phyloP scores from a whole-genome alignment of 495 filamentous ascomycete species.

The Aspergillus cavernicola region DNA sequence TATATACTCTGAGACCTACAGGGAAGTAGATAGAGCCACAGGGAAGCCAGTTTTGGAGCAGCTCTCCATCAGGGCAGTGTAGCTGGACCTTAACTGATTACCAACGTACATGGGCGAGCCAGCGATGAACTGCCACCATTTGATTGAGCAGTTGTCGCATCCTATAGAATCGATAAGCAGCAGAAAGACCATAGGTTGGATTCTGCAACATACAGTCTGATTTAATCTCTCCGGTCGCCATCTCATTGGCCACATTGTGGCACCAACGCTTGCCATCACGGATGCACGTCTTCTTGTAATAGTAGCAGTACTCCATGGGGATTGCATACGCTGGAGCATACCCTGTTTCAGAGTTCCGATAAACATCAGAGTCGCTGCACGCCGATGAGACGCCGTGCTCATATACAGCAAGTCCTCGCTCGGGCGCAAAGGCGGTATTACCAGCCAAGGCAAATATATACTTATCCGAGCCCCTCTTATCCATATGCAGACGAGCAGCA shows the following conservation, averaged over 20 bases:
- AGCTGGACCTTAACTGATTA: not conserved
- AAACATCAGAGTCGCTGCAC: too few relatives aligned
- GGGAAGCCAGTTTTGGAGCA: constrained; percentile 10
- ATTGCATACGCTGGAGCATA: not conserved
- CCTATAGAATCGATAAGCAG: not conserved
- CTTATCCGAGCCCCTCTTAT: too few relatives aligned
- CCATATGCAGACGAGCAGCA: too few relatives aligned
- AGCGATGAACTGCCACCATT: constrained; percentile 7
- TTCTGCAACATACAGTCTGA: not conserved
- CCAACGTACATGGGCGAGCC: constrained; percentile 8
- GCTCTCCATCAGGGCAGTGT: constrained; percentile 1
- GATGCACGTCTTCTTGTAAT: not conserved
- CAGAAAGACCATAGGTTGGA: not conserved
- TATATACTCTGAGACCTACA: not conserved
- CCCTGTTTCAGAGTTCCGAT: not conserved
- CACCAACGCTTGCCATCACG: not conserved
- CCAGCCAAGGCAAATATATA: too few relatives aligned
- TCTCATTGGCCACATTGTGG: not conserved
- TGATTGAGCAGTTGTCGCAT: constrained; percentile 10
- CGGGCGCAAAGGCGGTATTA: too few relatives aligned
- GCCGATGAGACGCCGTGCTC: not conserved
- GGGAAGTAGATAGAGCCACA: not conserved
- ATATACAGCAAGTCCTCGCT: not conserved
- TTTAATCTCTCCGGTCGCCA: not conserved
- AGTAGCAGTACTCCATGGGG: not conserved